Evolutionary conservation across 805 yeast genomes (phyloP), one percentile per base, ranked within the genome.

Genomic region (Alloascoidea africana): DNA sequence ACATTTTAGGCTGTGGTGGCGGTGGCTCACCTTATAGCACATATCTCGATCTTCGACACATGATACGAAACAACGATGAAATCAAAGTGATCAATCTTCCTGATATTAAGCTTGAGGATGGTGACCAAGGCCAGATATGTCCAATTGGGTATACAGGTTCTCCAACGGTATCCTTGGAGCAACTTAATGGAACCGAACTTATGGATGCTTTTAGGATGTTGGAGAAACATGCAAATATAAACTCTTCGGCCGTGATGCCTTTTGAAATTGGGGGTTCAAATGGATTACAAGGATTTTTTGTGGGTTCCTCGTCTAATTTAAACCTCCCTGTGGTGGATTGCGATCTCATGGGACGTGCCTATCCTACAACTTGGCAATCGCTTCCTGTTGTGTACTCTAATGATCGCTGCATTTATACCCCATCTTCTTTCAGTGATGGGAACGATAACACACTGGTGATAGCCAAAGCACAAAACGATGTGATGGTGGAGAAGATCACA

Each of bases 1-100:
- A 66, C 43, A 63, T 66, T 38, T 53, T 67, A 3, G 73, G 72
- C 4, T 62, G 68, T 48, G 73, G 72, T 2, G 73, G 73, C 11
- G 73, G 73, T 19, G 72, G 73, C 30, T 57, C 57, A 37, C 71
- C 73, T 15, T 63, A 65, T 46, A 51, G 66, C 3, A 46, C 46
- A 14, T 62, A 45, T 41, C 48, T 67, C 19, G 60, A 57, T 34
- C 43, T 54, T 1, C 47, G 61, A 34, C 57, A 57, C 37, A 40
- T 52, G 37, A 36, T 66, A 14, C 42, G 60, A 33, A 36, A 44
- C 2, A 71, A 69, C 5, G 58, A 52, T 15, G 37, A 38, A 1
- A 50, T 63, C 17, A 48, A 36, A 32, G 60, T 66, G 11, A 47
- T 65, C 36, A 61, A 61, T 44, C 39, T 55, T 33, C 51, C 53